Evolutionary conservation across 2,329 filamentous ascomycete species (phyloP), one percentile per base, ranked within the genome.

Genomic region (Pezicula radicicola): DNA sequence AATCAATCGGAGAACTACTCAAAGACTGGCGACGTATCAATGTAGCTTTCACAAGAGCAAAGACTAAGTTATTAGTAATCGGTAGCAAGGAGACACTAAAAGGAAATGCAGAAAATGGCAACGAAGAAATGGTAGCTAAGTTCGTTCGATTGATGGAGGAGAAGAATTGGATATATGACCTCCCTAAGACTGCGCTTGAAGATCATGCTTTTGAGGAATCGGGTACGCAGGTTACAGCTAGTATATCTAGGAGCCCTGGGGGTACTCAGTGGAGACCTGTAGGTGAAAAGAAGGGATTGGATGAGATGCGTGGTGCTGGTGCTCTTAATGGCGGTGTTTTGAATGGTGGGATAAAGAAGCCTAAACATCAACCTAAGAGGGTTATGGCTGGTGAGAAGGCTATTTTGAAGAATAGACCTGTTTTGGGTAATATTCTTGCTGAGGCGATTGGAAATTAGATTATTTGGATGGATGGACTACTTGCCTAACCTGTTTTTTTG

Each of bases 21-120:
- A 89, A 88, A 55, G 94, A 99, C 69, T 95, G 91, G 88, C 78
- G 94, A 50, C 77, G 94, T 46, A 91, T 99, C 66, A 99, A 99
- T 62, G 94, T 99, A 3, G 94, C 94, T 0, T 89, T 99, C 58
- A 99, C 94, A 4, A 80, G 94, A 27, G 94, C 94, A 19, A 89
- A 92, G 67, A 94, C 88, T 0, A 99, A 99, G 73, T 74, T 99
- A 35, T 77, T 99, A 1, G 87, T 99, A 12, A 71, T 99, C 0
- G 94, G 94, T 9, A 95, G 89, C 68, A 82, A 83, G 64, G 78
- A 76, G 51, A 99, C 94, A 1, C 74, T 99, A n/a, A 72, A 73
- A 13, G 66, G 65, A 0, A 79, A 85, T 58, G 78, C 82, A 35
- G 66, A 85, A 7, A 69, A 87, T 77, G 75, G 83, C 10, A 79